Evolutionary conservation across 371 early-diverging fungal species (phyloP).

Genomic region (Mortierella sp.): DNA sequence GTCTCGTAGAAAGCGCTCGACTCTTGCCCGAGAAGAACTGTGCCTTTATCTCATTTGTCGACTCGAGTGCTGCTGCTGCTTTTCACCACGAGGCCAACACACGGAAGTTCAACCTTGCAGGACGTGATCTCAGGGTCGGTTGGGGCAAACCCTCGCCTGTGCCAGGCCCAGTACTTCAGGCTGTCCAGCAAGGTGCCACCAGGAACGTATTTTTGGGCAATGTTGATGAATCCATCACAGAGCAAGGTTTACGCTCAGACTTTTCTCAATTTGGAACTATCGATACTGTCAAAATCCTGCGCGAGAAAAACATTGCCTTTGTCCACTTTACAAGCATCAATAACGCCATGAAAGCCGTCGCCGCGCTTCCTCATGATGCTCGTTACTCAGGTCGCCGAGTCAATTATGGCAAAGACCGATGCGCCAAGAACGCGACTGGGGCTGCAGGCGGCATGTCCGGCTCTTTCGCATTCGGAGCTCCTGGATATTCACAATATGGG

Average conservation of each 20-base stretch:
- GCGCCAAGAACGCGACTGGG: constrained; percentile 56
- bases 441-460: constrained; percentile 45
- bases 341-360: constrained; percentile 81
- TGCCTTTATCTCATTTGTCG: constrained; percentile 85
- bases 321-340: constrained; percentile 81
- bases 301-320: constrained; percentile 84
- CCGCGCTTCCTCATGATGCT: constrained; percentile 65
- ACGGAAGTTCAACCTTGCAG: constrained; percentile 50
- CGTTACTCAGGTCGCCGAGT: constrained; percentile 71
- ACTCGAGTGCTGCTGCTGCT: constrained; percentile 71
- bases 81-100: constrained; percentile 68
- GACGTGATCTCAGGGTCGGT: constrained; percentile 62
- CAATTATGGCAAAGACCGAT: constrained; percentile 86
- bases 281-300: constrained; percentile 78
- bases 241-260: constrained; percentile 67
- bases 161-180: constrained; percentile 65
- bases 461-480: constrained; percentile 23
- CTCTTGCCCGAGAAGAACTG: constrained; percentile 85
- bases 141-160: constrained; percentile 84
- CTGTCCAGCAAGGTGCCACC: constrained; percentile 77
- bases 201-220: constrained; percentile 85
- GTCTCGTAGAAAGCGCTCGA: constrained; percentile 80
- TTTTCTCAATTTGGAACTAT: constrained; percentile 77
- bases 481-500: constrained; percentile 26
- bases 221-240: constrained; percentile 70